These are phyloP conservation scores for Puccinia polysora DNA, from an alignment of 1,284 basidiomycete species.

Conservation along the genomic window DNA sequence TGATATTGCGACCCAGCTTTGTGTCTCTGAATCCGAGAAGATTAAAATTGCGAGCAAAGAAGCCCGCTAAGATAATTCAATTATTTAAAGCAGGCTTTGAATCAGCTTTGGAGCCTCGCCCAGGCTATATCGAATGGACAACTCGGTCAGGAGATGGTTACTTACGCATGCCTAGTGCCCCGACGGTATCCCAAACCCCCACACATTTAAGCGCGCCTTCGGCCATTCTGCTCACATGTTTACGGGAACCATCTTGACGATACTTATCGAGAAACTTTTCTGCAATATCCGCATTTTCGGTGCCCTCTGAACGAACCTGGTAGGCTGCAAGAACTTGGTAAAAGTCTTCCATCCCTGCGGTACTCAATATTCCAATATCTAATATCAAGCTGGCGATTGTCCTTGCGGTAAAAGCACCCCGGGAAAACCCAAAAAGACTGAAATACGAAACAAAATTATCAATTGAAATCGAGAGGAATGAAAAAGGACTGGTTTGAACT, in stretches of 20 bases:
- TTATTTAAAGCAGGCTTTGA: too few species aligned
- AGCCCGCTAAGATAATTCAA: constrained; percentile 45
- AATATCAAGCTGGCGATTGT: constrained; percentile 43
- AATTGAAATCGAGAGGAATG: neutral
- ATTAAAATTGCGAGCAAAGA: constrained; percentile 45
- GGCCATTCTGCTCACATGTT: constrained; percentile 15
- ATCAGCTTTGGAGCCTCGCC: too few species aligned
- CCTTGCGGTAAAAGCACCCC: constrained; percentile 43
- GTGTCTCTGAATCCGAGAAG: constrained; percentile 50
- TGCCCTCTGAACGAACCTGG: constrained; percentile 31
- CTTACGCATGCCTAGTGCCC: constrained; percentile 40
- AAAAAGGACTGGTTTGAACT: constrained; percentile 1
- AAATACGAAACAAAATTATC: neutral
- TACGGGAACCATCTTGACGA: constrained; percentile 21
- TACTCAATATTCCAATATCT: constrained; percentile 44
- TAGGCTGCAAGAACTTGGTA: constrained; percentile 39
- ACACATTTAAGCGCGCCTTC: constrained; percentile 37
- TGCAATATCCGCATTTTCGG: constrained; percentile 5
- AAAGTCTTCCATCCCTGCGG: constrained; percentile 43
- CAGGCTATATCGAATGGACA: too few species aligned
- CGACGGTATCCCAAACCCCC: constrained; percentile 41
- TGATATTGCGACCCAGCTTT: constrained; percentile 48
- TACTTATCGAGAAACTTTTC: constrained; percentile 38
- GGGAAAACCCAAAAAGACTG: constrained; percentile 42
- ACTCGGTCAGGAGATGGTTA: neutral